phyloP scores from a whole-genome alignment of 129 eudicot species.

The Smallanthus sonchifolius region DNA sequence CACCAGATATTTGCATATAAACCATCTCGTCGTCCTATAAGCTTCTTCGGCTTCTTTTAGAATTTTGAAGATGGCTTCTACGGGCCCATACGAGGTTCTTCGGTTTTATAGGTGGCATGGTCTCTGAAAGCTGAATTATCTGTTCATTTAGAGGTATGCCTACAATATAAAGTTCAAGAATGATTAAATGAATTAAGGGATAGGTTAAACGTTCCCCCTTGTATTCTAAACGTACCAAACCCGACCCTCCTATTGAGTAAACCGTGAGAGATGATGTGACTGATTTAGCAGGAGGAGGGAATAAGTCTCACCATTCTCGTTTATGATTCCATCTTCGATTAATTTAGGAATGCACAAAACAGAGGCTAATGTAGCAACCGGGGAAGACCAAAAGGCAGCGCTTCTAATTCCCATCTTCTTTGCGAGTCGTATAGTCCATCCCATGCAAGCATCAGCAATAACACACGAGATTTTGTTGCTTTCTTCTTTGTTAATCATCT shows the following conservation, averaged over 20 bases:
- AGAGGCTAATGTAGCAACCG: slow-evolving; percentile 30
- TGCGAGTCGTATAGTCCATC: slow-evolving; percentile 34
- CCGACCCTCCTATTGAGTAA: too few relatives aligned
- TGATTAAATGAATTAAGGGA: too few relatives aligned
- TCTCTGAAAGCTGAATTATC: slow-evolving; percentile 38
- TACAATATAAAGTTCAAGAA: background rate
- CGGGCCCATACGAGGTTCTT: slow-evolving; percentile 28
- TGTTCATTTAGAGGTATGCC: slow-evolving; percentile 29
- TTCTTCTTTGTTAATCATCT: slow-evolving; percentile 20
- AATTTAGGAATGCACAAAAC: slow-evolving; percentile 15
- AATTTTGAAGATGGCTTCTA: slow-evolving; percentile 10
- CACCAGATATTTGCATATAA: slow-evolving; percentile 51
- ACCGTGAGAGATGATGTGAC: too few relatives aligned
- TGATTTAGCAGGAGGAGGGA: too few relatives aligned
- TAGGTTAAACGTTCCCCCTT: too few relatives aligned
- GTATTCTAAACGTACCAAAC: too few relatives aligned
- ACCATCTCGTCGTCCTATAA: slow-evolving; percentile 20
- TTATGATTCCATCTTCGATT: slow-evolving; percentile 38
- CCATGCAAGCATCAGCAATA: slow-evolving; percentile 37
- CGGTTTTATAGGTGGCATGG: slow-evolving; percentile 39
- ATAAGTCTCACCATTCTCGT: slow-evolving; percentile 29
- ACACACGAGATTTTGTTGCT: slow-evolving; percentile 29
- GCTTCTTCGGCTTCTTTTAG: background rate
- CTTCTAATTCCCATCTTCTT: slow-evolving; percentile 27
- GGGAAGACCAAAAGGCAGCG: slow-evolving; percentile 36